A percentile compares a stretch with the other conserved stretches of the same genome.
Evolutionary conservation across 2,329 filamentous ascomycete species (phyloP).

Genomic region (Colletotrichum euphorbiae): DNA sequence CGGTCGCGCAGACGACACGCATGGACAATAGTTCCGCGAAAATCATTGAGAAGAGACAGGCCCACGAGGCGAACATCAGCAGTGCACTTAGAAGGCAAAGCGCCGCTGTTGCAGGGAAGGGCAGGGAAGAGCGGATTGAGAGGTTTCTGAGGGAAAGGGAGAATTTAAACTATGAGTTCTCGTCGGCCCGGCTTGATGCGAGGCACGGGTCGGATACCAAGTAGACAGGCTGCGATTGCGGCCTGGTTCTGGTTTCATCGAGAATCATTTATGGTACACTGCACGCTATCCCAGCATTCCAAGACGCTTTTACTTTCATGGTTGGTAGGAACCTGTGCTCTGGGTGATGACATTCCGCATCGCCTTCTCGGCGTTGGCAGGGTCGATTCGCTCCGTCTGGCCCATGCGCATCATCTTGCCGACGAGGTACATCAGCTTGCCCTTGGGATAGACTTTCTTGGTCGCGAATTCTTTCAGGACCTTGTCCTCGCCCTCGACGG

Average conservation of each 20-base stretch:
- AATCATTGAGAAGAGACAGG: constrained; percentile 74
- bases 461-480: constrained; percentile 60
- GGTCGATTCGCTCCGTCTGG: constrained; percentile 66
- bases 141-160: constrained; percentile 82
- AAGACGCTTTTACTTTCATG: constrained; percentile 9
- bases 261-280: constrained; percentile 30
- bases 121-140: constrained; percentile 76
- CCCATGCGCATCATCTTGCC: constrained; percentile 69
- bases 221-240: not conserved
- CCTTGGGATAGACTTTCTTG: constrained; percentile 60
- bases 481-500: constrained; percentile 59
- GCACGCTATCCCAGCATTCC: constrained; percentile 29
- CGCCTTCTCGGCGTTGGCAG: constrained; percentile 60
- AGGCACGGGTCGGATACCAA: constrained; percentile 16
- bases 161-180: constrained; percentile 50
- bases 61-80: constrained; percentile 75
- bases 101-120: constrained; percentile 62
- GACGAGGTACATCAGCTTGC: constrained; percentile 71
- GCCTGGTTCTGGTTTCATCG: constrained; percentile 18
- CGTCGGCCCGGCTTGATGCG: constrained; percentile 41
- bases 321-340: constrained; percentile 5
- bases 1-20: constrained; percentile 77
- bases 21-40: constrained; percentile 71
- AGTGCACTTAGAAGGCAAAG: constrained; percentile 67
- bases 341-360: constrained; percentile 52